Evolutionary conservation across 495 filamentous ascomycete genomes (phyloP).

Genomic region (Sporormia fimetaria): DNA sequence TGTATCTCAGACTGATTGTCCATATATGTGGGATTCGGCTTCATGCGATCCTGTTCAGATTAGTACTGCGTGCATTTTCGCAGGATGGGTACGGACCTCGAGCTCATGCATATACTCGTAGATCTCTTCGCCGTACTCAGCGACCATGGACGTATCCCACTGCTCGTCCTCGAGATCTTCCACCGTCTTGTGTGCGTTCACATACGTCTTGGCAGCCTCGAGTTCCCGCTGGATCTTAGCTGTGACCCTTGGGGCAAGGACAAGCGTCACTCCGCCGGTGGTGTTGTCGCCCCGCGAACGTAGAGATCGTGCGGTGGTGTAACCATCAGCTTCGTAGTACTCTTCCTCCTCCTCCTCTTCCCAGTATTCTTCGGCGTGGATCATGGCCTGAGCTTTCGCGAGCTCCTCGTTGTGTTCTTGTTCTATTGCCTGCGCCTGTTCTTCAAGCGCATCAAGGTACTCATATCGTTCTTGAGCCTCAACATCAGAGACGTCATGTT

Average conservation of each 20-base stretch:
- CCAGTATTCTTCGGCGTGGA: constrained; percentile 62
- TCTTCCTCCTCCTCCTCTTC: constrained; percentile 67
- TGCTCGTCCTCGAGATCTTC: constrained; percentile 75
- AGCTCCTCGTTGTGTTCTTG: constrained; percentile 25
- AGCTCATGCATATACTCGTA: constrained; percentile 80
- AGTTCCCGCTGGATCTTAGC: constrained; percentile 54
- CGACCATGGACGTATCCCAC: constrained; percentile 96
- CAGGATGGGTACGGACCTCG: constrained; percentile 52
- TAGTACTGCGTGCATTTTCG: background rate
- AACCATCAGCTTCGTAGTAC: constrained; percentile 72
- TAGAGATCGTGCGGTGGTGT: constrained; percentile 63
- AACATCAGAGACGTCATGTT: constrained; percentile 2
- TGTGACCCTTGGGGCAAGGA: constrained; percentile 61
- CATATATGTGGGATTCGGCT: constrained; percentile 90
- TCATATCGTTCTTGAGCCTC: constrained; percentile 16
- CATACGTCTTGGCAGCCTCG: constrained; percentile 52
- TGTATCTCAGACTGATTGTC: constrained; percentile 92
- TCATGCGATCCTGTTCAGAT: constrained; percentile 52
- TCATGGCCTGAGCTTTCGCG: constrained; percentile 36
- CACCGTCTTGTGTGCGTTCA: constrained; percentile 46
- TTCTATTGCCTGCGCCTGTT: constrained; percentile 22
- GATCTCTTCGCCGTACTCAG: constrained; percentile 92
- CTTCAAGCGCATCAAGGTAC: constrained; percentile 26
- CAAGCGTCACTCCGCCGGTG: constrained; percentile 56
- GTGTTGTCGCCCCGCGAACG: constrained; percentile 70